phyloP scores from a whole-genome alignment of 768 basidiomycete species.

The Boletus fagicola region DNA sequence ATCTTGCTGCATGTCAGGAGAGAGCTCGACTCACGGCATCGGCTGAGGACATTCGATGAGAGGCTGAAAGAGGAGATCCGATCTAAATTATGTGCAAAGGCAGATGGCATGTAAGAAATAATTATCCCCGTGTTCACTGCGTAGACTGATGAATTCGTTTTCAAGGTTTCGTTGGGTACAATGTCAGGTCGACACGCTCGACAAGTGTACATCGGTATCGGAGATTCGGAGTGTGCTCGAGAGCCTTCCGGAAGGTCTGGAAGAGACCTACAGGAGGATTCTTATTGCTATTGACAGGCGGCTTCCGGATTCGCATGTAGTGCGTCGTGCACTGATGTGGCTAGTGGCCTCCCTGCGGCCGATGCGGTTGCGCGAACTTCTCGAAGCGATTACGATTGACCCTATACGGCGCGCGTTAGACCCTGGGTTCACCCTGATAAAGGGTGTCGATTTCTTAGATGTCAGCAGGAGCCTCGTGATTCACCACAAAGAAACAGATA shows the following conservation, averaged over 20 bases:
- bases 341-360: constrained; percentile 10
- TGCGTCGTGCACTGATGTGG: constrained; percentile 12
- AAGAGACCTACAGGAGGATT: too few species aligned
- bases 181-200: too few species aligned
- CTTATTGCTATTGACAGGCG: constrained; percentile 8
- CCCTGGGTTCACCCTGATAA: background rate
- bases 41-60: constrained; percentile 2
- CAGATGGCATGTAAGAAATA: too few species aligned
- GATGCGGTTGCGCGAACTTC: constrained; percentile 7
- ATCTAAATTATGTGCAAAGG: too few species aligned
- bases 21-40: constrained; percentile 9
- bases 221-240: too few species aligned
- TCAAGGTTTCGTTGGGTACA: too few species aligned
- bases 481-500: too few species aligned
- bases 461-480: background rate
- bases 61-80: too few species aligned
- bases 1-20: constrained; percentile 8
- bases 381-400: constrained; percentile 9
- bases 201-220: too few species aligned
- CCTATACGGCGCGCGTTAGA: constrained; percentile 1
- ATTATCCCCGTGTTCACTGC: too few species aligned
- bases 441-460: background rate
- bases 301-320: background rate
- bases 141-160: too few species aligned
- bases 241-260: too few species aligned